Base-by-base conservation (phyloP, 768 basidiomycete species). In the Dentipellis fragilis region DNA sequence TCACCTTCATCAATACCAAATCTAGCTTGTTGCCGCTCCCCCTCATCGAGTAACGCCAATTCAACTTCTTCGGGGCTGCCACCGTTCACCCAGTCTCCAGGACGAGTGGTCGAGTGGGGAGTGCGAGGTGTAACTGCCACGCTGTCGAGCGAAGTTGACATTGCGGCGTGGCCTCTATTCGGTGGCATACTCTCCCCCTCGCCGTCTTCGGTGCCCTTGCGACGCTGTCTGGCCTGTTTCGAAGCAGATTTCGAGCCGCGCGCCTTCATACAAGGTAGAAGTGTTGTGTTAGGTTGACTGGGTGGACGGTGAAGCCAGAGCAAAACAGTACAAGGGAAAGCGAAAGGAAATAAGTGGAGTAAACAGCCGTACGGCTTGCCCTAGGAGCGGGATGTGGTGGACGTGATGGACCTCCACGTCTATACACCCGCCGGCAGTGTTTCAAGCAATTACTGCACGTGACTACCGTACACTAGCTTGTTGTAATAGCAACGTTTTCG, bases 21-120 rank as follows among this genome's bases (percentile, higher is more conserved):
- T 4, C 22, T 38, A 12, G 57, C 59, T 36, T 29, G 55, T 29
- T 38, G 12, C 11, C 60, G 56, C 37, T 59, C 61, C 38, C 56
- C 58, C 45, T 52, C 58, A 1, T 34, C 56, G 7, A 63, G 61
- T 11, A 63, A 56, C 35, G 58, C 49, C 61, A 63, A 51, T 38
- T 62, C 62, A 17, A 63, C 61, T 49, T 63, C 62, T n/a, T 63
- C 60, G 14, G 59, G 55, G 59, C 57, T 19, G 10, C 45, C 29
- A 14, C 37, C 19, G 36, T 38, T 16, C 19, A 48, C 42, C 47
- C 16, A 11, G 40, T 54, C 38, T 1, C 17, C 10, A 8, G 56
- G 16, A 40, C 56, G 56, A 29, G 29, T 29, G 10, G 35, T 2
- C 14, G 7, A 34, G 6, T 39, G 50, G 5, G 55, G 58, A 4